Percentiles rank a stretch among this genome's conserved stretches.
Conservation (phyloP, 495 filamentous ascomycete genomes). For the Xanthoparmelia taractica region DNA sequence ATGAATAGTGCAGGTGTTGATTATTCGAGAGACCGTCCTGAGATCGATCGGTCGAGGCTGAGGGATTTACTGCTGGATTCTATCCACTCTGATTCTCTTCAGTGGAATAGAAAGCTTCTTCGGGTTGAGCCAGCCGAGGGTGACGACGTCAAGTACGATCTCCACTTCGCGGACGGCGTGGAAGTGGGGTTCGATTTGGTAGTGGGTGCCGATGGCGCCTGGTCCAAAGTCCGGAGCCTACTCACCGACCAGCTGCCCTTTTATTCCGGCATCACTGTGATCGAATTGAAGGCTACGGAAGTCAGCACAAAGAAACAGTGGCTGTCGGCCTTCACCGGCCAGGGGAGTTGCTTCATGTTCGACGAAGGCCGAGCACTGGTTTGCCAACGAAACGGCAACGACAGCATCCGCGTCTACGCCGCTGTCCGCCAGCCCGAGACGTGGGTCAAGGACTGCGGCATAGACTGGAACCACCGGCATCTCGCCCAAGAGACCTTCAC, state of each 20-base stretch:
- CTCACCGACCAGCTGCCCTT: slow-evolving; percentile 41
- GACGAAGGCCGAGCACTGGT: slow-evolving; percentile 33
- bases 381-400: slow-evolving; percentile 40
- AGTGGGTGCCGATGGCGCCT: slow-evolving; percentile 42
- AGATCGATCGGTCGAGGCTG: slow-evolving; percentile 31
- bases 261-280: slow-evolving; percentile 40
- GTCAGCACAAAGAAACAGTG: slow-evolving; percentile 28
- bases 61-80: slow-evolving; percentile 30
- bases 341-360: slow-evolving; percentile 37
- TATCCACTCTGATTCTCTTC: slow-evolving; percentile 25
- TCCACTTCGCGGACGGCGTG: slow-evolving; percentile 23
- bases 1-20: slow-evolving; percentile 20
- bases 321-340: slow-evolving; percentile 34
- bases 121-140: slow-evolving; percentile 24
- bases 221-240: slow-evolving; percentile 35
- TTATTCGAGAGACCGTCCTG: slow-evolving; percentile 27
- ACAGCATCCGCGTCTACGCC: slow-evolving; percentile 34
- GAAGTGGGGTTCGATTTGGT: slow-evolving; percentile 35
- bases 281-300: slow-evolving; percentile 32
- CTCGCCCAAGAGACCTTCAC: slow-evolving; percentile 12
- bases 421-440: slow-evolving; percentile 27
- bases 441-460: slow-evolving; percentile 34
- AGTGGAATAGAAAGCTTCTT: slow-evolving; percentile 27
- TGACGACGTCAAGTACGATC: slow-evolving; percentile 2
- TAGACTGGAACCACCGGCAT: slow-evolving; percentile 15